Evolutionary conservation across 257 asterid species (phyloP).

Genomic region (Orobanche coerulescens): DNA sequence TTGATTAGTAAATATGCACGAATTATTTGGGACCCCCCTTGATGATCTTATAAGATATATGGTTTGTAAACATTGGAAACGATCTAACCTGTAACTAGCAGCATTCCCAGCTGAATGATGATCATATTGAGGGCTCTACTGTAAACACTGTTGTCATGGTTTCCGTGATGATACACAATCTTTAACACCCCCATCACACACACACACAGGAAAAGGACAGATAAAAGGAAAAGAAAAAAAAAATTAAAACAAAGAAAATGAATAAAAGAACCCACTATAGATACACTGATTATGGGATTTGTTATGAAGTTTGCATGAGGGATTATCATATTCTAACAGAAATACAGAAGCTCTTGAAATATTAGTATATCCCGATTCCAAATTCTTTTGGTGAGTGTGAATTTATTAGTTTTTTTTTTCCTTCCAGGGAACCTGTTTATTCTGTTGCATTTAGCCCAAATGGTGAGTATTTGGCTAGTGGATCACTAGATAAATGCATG

Average conservation of each 20-base stretch:
- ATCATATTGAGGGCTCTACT: too few relatives aligned
- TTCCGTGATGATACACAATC: not conserved
- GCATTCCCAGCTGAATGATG: not conserved
- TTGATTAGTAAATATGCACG: not conserved
- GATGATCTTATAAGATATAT: not conserved
- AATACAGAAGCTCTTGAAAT: not conserved
- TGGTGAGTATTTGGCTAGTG: slow-evolving; percentile 87
- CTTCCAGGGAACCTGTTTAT: slow-evolving; percentile 81
- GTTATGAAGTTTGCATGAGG: not conserved
- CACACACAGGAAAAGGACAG: not conserved
- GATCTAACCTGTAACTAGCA: not conserved
- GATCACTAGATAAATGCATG: slow-evolving; percentile 86
- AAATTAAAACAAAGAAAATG: not conserved
- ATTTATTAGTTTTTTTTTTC: not conserved
- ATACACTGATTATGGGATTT: not conserved
- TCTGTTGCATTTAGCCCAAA: slow-evolving; percentile 93
- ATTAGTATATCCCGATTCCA: not conserved
- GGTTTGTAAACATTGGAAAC: not conserved
- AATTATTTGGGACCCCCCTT: not conserved
- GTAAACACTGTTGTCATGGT: not conserved
- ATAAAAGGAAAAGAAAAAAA: not conserved
- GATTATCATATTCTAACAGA: not conserved
- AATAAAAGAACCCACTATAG: not conserved
- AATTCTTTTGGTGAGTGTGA: not conserved
- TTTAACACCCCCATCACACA: too few relatives aligned